Base-by-base conservation (phyloP, 2,329 filamentous ascomycete genomes). In the Apiospora marii region DNA sequence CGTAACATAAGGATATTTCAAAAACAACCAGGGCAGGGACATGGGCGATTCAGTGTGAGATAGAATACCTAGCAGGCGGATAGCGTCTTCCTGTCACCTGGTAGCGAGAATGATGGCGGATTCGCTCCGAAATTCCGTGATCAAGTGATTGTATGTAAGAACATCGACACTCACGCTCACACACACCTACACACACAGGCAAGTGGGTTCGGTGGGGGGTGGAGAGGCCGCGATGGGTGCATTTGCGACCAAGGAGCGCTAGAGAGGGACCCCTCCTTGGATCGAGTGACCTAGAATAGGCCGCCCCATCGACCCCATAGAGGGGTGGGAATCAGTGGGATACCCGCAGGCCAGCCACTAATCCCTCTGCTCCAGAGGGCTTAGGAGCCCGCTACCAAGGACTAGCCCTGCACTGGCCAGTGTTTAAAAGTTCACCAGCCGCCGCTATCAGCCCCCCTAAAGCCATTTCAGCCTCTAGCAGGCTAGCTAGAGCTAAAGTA, bases 401-500 rank as follows among this genome's bases (percentile, higher is more conserved):
- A 24, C 34, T 64, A 64, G 58, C 58, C 58, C 58, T 64, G 58
- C 58, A n/a, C 30, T 64, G 58, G 58, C 58, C 58, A 64, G 58
- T 64, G 34, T n/a, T 64, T 41, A 64, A 64, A 64, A 41, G 34
- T 5, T 19, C 53, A 61, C 53, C 27, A 61, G 34, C 27, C 53
- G 53, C 53, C 58, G 58, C 58, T 14, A 64, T n/a, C 58, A 64
- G 58, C 58, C 30, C 58, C 51, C 27, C 27, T 30, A 61, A 61
- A 64, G 58, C 19, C 58, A n/a, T 64, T 4, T 64, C 58, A 64
- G 58, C 58, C 58, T 64, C 58, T 64, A 49, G 19, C 37, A 41
- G 8, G 8, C 46, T 49, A 22, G 14, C 53, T 64, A 64, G 58
- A 41, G 58, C 34, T 34, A 37, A 64, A 64, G 58, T 64, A 64